Percentiles rank a stretch among this genome's conserved stretches.
These are phyloP conservation scores for Amylostereum areolatum DNA, from an alignment of 1,284 basidiomycete species.

Conservation along the genomic window DNA sequence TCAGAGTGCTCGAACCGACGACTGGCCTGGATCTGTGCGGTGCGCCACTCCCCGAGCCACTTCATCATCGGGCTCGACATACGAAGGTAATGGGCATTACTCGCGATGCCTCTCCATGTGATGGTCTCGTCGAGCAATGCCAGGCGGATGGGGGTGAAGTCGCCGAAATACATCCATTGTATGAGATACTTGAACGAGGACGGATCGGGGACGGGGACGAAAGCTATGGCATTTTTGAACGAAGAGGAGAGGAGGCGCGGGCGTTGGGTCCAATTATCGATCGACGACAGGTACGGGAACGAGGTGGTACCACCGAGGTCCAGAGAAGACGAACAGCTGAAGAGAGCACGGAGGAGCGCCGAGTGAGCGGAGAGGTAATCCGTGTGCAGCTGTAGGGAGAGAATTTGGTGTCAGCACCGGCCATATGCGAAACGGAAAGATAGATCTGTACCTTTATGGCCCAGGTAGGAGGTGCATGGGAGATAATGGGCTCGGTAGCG, in stretches of 20 bases:
- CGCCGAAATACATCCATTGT: constrained; percentile 77
- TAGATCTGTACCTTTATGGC: constrained; percentile 52
- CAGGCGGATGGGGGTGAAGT: constrained; percentile 51
- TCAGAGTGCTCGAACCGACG: constrained; percentile 11
- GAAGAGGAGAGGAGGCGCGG: constrained; percentile 63
- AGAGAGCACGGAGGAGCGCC: constrained; percentile 56
- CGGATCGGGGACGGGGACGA: constrained; percentile 74
- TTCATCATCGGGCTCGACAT: constrained; percentile 62
- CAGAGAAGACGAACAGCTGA: constrained; percentile 56
- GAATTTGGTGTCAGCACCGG: no score
- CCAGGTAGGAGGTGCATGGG: constrained; percentile 44
- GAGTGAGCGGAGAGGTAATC: constrained; percentile 74
- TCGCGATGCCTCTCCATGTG: constrained; percentile 74
- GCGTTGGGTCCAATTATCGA: constrained; percentile 35
- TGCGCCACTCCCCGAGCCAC: constrained; percentile 63
- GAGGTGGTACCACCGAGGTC: constrained; percentile 45
- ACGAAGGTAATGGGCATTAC: constrained; percentile 75
- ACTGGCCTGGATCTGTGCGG: constrained; percentile 38
- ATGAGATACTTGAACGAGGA: constrained; percentile 64
- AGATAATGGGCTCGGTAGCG: constrained; percentile 45
- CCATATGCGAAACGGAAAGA: no score
- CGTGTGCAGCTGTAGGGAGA: constrained; percentile 51
- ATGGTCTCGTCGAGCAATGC: constrained; percentile 53
- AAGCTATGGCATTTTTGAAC: constrained; percentile 57
- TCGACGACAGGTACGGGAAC: constrained; percentile 17